Evolutionary conservation across 768 basidiomycete genomes (phyloP).

Genomic region (Mycena latifolia): DNA sequence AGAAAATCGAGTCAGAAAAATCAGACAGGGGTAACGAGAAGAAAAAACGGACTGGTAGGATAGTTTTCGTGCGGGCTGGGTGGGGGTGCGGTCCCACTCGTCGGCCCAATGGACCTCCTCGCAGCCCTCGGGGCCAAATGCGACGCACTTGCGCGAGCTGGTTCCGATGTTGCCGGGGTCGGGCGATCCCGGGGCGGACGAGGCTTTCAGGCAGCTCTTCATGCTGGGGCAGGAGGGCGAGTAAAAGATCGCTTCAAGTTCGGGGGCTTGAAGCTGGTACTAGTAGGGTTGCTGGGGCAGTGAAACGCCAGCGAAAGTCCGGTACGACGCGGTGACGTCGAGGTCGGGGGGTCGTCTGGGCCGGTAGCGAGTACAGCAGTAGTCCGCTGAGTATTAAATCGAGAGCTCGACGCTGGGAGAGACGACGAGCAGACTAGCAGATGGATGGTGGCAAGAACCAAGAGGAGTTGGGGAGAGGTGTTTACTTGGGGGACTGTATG

Average conservation of each 20-base stretch:
- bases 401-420: neutral
- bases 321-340: too few relatives aligned
- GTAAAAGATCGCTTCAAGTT: neutral
- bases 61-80: constrained; percentile 70
- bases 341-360: too few relatives aligned
- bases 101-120: constrained; percentile 77
- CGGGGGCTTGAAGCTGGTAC: neutral
- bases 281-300: neutral
- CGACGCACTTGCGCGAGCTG: constrained; percentile 65
- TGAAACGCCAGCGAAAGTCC: too few relatives aligned
- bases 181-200: constrained; percentile 38
- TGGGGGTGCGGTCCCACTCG: constrained; percentile 85
- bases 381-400: neutral
- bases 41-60: constrained; percentile 67
- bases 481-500: neutral
- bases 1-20: constrained; percentile 7
- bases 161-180: constrained; percentile 17
- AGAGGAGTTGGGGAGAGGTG: too few relatives aligned
- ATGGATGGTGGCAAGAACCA: neutral
- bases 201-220: constrained; percentile 56
- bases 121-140: constrained; percentile 65
- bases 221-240: constrained; percentile 30
- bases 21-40: neutral
- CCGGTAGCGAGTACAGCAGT: too few relatives aligned
- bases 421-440: neutral